Percentiles rank a stretch among this genome's conserved stretches.
Evolutionary conservation across 2,329 filamentous ascomycete species (phyloP).

Genomic region (Coleophoma eucalyptorum): DNA sequence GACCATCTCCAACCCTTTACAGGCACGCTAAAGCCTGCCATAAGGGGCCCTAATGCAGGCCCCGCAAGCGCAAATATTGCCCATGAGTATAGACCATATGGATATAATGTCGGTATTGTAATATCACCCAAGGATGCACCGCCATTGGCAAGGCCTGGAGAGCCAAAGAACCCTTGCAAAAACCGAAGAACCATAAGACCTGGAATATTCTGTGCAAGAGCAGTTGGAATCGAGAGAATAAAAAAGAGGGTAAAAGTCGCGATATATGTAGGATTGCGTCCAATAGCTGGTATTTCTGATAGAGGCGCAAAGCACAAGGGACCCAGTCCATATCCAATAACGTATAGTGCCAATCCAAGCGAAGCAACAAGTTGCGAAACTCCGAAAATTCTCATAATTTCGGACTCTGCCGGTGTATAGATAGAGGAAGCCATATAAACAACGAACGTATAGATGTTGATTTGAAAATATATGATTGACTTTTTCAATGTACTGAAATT

Average conservation of each 20-base stretch:
- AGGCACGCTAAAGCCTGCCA: conserved; percentile 53
- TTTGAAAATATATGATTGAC: conserved; percentile 30
- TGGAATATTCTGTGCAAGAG: neutral
- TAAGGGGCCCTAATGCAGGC: conserved; percentile 50
- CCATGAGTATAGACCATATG: neutral
- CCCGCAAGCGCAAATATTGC: no score
- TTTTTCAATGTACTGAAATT: conserved; percentile 44
- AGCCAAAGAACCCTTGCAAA: conserved; percentile 59
- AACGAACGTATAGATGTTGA: conserved; percentile 47
- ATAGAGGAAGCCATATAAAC: conserved; percentile 45
- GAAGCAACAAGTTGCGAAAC: conserved; percentile 46
- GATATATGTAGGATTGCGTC: conserved; percentile 56
- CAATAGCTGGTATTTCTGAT: conserved; percentile 36
- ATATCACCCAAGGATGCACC: conserved; percentile 33
- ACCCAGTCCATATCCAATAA: conserved; percentile 47
- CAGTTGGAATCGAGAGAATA: neutral
- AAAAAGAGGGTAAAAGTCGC: neutral
- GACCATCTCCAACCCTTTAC: conserved; percentile 56
- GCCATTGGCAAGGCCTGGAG: conserved; percentile 55
- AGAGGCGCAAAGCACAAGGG: conserved; percentile 62
- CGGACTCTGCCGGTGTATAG: conserved; percentile 35
- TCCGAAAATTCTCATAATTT: conserved; percentile 38
- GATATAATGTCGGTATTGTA: neutral
- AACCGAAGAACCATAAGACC: conserved; percentile 59
- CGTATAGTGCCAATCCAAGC: conserved; percentile 56